A percentile compares a stretch with the other conserved stretches of the same genome.
These are phyloP conservation scores for Chrysosporium keratinophilum DNA, from an alignment of 2,329 filamentous ascomycete species.

Conservation along the genomic window DNA sequence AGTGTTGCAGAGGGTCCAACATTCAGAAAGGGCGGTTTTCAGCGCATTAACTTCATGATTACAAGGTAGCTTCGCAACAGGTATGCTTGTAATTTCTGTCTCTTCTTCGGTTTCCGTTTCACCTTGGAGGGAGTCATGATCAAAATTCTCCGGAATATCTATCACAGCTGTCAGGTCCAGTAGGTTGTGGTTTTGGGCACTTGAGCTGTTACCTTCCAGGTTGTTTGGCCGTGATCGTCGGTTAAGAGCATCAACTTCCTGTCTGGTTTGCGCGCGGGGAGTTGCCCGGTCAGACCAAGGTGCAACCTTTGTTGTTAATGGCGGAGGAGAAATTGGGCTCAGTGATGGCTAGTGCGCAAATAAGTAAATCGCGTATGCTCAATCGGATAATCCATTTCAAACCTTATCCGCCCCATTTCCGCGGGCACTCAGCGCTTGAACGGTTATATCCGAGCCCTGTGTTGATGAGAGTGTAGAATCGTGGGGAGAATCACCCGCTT, in stretches of 20 bases:
- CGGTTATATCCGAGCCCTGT: conserved; percentile 25
- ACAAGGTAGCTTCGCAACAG: conserved; percentile 32
- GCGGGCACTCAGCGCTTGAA: conserved; percentile 27
- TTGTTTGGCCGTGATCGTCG: conserved; percentile 54
- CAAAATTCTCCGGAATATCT: conserved; percentile 29
- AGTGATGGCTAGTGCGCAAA: conserved; percentile 14
- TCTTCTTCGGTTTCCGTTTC: conserved; percentile 16
- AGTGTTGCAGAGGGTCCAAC: conserved; percentile 90
- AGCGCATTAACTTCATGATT: conserved; percentile 54
- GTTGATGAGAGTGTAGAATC: conserved; percentile 22
- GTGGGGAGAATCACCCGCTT: conserved; percentile 11
- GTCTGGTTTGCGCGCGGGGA: conserved; percentile 70
- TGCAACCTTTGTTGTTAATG: conserved; percentile 64
- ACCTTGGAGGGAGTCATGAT: conserved; percentile 13
- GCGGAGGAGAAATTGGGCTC: conserved; percentile 52
- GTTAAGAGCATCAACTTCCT: conserved; percentile 55
- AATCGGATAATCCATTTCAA: background rate
- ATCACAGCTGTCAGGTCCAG: conserved; percentile 22
- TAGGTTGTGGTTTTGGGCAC: background rate
- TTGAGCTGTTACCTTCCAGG: conserved; percentile 55
- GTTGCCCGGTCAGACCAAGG: conserved; percentile 60
- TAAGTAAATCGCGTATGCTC: background rate
- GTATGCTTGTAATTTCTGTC: conserved; percentile 19
- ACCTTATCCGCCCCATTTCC: conserved; percentile 1
- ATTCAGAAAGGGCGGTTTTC: conserved; percentile 70